Evolutionary conservation across 768 basidiomycete species (phyloP).

Genomic region (Rhizopogon salebrosus): DNA sequence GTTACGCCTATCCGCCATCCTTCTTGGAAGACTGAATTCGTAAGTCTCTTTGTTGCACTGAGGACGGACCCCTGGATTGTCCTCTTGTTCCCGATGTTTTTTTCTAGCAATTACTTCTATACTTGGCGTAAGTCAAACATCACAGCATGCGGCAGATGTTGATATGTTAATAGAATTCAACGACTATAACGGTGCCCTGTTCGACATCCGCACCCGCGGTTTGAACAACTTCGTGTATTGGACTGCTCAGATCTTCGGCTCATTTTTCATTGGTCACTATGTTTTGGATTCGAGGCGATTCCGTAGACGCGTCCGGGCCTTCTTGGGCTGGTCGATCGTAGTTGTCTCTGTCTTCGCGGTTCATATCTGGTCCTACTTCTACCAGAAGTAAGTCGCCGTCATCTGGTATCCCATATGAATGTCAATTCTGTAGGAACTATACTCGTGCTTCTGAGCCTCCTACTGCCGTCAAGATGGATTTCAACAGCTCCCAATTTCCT

Average conservation of each 20-base stretch:
- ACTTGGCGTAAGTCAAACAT: slow-evolving; percentile 60
- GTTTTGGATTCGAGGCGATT: slow-evolving; percentile 29
- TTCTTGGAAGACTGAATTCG: slow-evolving; percentile 74
- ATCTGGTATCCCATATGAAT: background rate
- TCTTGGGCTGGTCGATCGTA: slow-evolving; percentile 34
- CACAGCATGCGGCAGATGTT: background rate
- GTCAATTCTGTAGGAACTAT: background rate
- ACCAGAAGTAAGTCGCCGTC: slow-evolving; percentile 26
- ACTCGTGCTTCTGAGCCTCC: slow-evolving; percentile 1
- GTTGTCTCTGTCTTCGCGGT: slow-evolving; percentile 29
- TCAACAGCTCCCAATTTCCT: background rate
- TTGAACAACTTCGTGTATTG: slow-evolving; percentile 74
- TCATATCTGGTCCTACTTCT: slow-evolving; percentile 27
- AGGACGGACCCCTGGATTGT: slow-evolving; percentile 68
- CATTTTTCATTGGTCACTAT: slow-evolving; percentile 52
- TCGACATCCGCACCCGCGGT: slow-evolving; percentile 67
- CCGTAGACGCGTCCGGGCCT: slow-evolving; percentile 35
- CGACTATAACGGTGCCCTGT: slow-evolving; percentile 63
- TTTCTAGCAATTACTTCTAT: slow-evolving; percentile 82
- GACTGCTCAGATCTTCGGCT: slow-evolving; percentile 67
- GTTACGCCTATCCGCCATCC: slow-evolving; percentile 59
- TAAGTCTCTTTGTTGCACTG: slow-evolving; percentile 63
- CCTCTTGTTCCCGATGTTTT: slow-evolving; percentile 81
- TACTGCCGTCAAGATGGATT: slow-evolving; percentile 6
- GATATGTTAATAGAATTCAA: slow-evolving; percentile 51